These are phyloP conservation scores for Cladophialophora chaetospira DNA, from an alignment of 2,329 filamentous ascomycete species.

Conservation along the genomic window DNA sequence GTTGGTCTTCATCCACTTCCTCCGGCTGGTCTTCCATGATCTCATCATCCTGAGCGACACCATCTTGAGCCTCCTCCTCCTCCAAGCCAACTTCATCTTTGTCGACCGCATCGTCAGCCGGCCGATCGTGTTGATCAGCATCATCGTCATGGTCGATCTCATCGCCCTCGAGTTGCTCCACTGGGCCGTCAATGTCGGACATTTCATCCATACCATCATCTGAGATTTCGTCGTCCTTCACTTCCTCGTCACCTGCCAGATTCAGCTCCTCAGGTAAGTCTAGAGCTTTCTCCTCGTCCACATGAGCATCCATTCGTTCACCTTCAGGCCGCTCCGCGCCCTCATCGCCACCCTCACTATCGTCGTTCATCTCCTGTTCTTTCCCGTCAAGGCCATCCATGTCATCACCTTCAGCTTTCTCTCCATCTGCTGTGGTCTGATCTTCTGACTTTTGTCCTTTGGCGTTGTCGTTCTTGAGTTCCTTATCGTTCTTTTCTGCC, in stretches of 20 bases:
- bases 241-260: conserved; percentile 67
- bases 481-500: conserved; percentile 59
- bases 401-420: conserved; percentile 53
- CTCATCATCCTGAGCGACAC: conserved; percentile 43
- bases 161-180: conserved; percentile 43
- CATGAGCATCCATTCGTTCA: conserved; percentile 71
- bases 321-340: conserved; percentile 64
- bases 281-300: conserved; percentile 77
- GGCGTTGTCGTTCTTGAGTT: conserved; percentile 74
- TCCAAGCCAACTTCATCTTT: conserved; percentile 37
- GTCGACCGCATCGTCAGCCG: conserved; percentile 37
- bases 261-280: conserved; percentile 88
- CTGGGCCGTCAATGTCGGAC: conserved; percentile 51
- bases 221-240: conserved; percentile 52
- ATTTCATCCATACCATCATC: conserved; percentile 61
- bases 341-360: conserved; percentile 54
- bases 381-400: conserved; percentile 63
- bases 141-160: conserved; percentile 36
- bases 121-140: conserved; percentile 33
- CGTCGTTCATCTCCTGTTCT: conserved; percentile 48
- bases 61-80: conserved; percentile 38
- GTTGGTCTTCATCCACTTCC: conserved; percentile 47
- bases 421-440: conserved; percentile 63
- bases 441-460: conserved; percentile 58
- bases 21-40: conserved; percentile 30